Conservation (phyloP, 1,139 yeast genomes). For the Yamadazyma oceani region DNA sequence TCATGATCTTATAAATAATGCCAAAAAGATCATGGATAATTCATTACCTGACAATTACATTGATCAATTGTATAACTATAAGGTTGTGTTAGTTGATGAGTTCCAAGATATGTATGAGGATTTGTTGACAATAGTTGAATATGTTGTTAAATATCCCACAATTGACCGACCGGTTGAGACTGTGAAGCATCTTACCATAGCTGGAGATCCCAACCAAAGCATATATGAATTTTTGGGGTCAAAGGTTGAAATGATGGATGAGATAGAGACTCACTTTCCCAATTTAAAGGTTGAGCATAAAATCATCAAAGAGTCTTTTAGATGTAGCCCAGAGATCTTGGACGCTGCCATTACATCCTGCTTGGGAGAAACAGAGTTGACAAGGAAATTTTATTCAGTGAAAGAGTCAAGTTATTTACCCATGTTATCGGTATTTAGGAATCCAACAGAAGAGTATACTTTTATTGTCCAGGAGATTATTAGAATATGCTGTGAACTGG, state of each 20-base stretch:
- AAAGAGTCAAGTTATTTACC: conserved; percentile 32
- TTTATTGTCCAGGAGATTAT: conserved; percentile 48
- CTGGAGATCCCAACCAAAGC: conserved; percentile 76
- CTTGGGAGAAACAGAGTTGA: conserved; percentile 8
- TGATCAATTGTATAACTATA: conserved; percentile 25
- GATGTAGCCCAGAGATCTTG: conserved; percentile 59
- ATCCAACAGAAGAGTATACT: conserved; percentile 35
- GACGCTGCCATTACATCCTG: conserved; percentile 37
- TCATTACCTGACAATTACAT: conserved; percentile 16
- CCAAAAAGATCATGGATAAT: conserved; percentile 24
- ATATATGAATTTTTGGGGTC: conserved; percentile 68
- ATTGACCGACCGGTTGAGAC: conserved; percentile 11
- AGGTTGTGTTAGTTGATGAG: conserved; percentile 64
- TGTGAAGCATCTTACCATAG: conserved; percentile 56
- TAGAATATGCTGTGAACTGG: conserved; percentile 43
- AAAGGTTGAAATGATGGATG: conserved; percentile 30
- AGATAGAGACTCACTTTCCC: conserved; percentile 26
- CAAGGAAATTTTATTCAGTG: conserved; percentile 17
- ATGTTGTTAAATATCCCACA: conserved; percentile 35
- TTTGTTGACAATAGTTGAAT: conserved; percentile 46
- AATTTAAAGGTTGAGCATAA: conserved; percentile 25
- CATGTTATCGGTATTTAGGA: conserved; percentile 24
- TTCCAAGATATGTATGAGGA: conserved; percentile 67
- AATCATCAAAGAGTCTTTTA: conserved; percentile 49
- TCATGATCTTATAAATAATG: conserved; percentile 35